phyloP scores from a whole-genome alignment of 257 asterid species.

The Nicotiana paniculata region DNA sequence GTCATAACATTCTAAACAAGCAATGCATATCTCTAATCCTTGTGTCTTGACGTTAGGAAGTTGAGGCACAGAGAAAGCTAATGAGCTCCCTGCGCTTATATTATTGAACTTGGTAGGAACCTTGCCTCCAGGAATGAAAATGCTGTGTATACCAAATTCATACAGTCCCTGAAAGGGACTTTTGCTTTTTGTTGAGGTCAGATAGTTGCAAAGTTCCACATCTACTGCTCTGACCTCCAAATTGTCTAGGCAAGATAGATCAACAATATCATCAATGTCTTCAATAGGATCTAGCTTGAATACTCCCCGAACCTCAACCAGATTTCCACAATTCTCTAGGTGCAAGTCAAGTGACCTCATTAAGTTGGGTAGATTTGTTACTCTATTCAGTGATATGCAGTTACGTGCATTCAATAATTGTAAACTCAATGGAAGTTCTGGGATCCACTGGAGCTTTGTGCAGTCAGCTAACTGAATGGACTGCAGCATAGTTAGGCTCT shows the following conservation, averaged over 20 bases:
- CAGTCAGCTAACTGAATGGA: constrained; percentile 5
- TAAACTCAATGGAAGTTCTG: constrained; percentile 6
- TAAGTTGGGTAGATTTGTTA: not conserved
- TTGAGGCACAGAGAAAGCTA: constrained; percentile 3
- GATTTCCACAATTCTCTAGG: constrained; percentile 5
- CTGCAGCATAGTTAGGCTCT: constrained; percentile 6
- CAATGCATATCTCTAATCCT: constrained; percentile 1
- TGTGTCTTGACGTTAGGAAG: not conserved
- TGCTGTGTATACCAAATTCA: constrained; percentile 12
- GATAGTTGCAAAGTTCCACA: constrained; percentile 7
- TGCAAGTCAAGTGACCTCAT: constrained; percentile 4
- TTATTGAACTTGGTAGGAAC: constrained; percentile 8
- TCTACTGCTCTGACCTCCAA: not conserved
- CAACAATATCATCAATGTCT: not conserved
- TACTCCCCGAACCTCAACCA: constrained; percentile 11
- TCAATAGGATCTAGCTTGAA: constrained; percentile 8
- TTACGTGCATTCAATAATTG: not conserved
- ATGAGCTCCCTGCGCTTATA: not conserved
- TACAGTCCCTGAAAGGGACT: constrained; percentile 9
- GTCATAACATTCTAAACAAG: not conserved
- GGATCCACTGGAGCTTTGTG: constrained; percentile 13
- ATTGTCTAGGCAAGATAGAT: not conserved
- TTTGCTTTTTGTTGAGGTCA: constrained; percentile 9
- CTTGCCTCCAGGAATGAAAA: constrained; percentile 3
- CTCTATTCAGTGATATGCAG: constrained; percentile 3